Evolutionary conservation across 345 rosid species (phyloP).

Genomic region (Murraya paniculata): DNA sequence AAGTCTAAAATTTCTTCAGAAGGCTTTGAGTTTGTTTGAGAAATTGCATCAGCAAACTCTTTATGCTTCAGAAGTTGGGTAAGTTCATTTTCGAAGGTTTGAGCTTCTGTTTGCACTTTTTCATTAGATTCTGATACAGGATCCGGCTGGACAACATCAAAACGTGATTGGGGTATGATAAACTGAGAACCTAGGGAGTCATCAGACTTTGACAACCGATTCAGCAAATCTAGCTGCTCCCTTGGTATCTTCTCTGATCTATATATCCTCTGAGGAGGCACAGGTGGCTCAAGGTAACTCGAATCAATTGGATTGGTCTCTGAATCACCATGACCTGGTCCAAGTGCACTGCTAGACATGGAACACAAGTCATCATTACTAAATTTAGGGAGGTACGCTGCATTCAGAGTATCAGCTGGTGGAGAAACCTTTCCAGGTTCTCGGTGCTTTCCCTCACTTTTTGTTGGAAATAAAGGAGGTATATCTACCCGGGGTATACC

Average conservation of each 20-base stretch:
- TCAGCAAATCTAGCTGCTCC: slow-evolving; percentile 61
- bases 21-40: slow-evolving; percentile 37
- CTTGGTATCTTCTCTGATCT: slow-evolving; percentile 74
- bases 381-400: slow-evolving; percentile 35
- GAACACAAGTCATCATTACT: slow-evolving; percentile 47
- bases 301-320: slow-evolving; percentile 51
- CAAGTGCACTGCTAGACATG: slow-evolving; percentile 33
- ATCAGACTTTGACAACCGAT: slow-evolving; percentile 72
- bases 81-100: slow-evolving; percentile 38
- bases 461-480: slow-evolving; percentile 25
- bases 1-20: slow-evolving; percentile 35
- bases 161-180: slow-evolving; percentile 45
- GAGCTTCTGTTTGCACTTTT: slow-evolving; percentile 32
- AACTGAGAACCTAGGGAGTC: slow-evolving; percentile 70
- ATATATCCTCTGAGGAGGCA: slow-evolving; percentile 53
- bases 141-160: slow-evolving; percentile 41
- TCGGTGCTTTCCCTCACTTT: slow-evolving; percentile 27
- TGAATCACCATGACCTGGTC: slow-evolving; percentile 37
- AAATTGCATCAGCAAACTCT: slow-evolving; percentile 36
- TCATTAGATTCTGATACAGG: slow-evolving; percentile 40
- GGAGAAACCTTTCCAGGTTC: slow-evolving; percentile 38
- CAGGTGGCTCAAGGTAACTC: slow-evolving; percentile 46
- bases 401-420: slow-evolving; percentile 40
- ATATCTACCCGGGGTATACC: slow-evolving; percentile 31
- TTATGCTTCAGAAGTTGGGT: slow-evolving; percentile 37